phyloP scores from a whole-genome alignment of 768 basidiomycete species.

The Phallus indusiatus region DNA sequence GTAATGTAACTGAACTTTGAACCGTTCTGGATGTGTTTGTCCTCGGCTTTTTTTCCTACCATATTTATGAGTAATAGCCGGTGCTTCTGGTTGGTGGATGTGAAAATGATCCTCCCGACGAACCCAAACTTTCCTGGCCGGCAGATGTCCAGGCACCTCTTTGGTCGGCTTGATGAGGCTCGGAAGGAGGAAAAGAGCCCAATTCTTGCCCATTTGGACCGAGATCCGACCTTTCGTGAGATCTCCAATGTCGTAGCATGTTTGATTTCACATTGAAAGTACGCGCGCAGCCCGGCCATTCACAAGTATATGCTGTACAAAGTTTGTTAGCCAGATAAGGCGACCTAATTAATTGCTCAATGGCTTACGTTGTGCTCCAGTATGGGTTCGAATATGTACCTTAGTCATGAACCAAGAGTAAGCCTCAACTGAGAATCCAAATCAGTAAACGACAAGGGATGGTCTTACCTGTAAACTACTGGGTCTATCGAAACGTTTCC shows the following conservation, averaged over 20 bases:
- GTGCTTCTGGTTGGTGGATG: neutral
- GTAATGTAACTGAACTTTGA: too few relatives aligned
- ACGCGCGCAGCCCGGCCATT: slow-evolving; percentile 62
- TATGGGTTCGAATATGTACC: neutral
- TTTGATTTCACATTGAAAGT: slow-evolving; percentile 81
- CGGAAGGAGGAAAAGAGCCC: neutral
- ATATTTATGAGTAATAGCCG: neutral
- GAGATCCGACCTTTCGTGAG: slow-evolving; percentile 17
- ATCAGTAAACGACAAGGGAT: neutral
- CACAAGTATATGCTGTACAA: slow-evolving; percentile 58
- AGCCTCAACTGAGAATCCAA: too few relatives aligned
- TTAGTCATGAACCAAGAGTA: neutral
- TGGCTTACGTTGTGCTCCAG: neutral
- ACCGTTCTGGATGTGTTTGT: too few relatives aligned
- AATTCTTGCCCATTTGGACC: neutral
- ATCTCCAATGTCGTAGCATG: slow-evolving; percentile 72
- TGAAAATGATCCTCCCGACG: neutral
- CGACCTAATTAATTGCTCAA: neutral
- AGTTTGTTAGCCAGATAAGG: neutral
- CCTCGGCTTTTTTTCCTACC: too few relatives aligned
- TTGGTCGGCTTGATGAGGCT: neutral
- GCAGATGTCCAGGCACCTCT: neutral
- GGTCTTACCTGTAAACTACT: neutral
- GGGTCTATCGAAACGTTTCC: slow-evolving; percentile 1
- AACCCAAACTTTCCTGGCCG: neutral